Evolutionary conservation across 2,329 filamentous ascomycete species (phyloP), one percentile per base, ranked within the genome.

Genomic region (Dactylellina parvicollis): DNA sequence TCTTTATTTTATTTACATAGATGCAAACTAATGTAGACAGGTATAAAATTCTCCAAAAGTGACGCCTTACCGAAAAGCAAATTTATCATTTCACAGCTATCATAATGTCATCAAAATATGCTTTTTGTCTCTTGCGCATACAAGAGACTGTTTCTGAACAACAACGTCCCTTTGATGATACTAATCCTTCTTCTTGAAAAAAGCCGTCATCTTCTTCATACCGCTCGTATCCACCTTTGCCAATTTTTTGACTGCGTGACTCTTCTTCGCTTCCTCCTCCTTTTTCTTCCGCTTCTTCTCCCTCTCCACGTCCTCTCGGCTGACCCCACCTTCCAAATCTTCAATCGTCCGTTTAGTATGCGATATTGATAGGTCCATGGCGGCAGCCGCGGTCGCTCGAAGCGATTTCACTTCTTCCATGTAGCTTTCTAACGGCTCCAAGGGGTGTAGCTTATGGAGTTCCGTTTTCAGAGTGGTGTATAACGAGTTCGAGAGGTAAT

Each of bases 181-280:
- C 34, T 30, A 56, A 8, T 66, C 49, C 49, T 82, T 82, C 82
- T 94, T 96, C 72, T 88, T 88, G 81, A 99, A 99, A 82, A 99
- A 99, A 74, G 89, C 87, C 79, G 91, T 96, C 86, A 99, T 86
- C 84, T 98, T 99, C 85, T 91, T 95, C 95, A 99, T 99, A 1
- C 95, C 95, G 20, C 82, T 87, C 0, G 90, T 93, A 81, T 98
- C 91, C 50, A 93, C 94, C 82, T 98, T 99, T 80, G 90, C 90
- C 78, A 99, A 80, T 50, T 93, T 86, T 79, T 88, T 89, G 0
- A 97, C 87, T 0, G 88, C 93, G 26, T 88, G 85, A 75, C 90
- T 95, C 81, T 89, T 93, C 80, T 87, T 89, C 82, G 89, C 90
- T 70, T 96, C 93, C 70, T 96, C 93, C 74, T 96, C 94, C 55